Evolutionary conservation across 371 early-diverging fungal species (phyloP).

Genomic region (Dentiscutata heterogama): DNA sequence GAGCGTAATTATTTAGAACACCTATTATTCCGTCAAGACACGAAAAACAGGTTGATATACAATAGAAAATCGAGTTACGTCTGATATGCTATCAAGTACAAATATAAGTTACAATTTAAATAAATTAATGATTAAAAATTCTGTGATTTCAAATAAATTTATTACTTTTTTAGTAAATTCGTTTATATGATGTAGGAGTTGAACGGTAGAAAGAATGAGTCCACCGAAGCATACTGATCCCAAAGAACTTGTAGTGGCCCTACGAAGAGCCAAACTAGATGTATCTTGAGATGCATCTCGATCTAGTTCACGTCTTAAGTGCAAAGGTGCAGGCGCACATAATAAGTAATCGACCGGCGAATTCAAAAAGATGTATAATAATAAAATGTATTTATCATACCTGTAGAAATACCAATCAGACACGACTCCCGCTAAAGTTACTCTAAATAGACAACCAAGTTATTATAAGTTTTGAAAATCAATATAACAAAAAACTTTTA

Average conservation of each 20-base stretch:
- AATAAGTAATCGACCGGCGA: neutral
- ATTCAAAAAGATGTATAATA: neutral
- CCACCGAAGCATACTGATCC: constrained; percentile 79
- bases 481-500: neutral
- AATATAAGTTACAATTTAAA: neutral
- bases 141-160: neutral
- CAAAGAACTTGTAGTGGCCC: constrained; percentile 71
- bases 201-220: constrained; percentile 72
- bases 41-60: constrained; percentile 46
- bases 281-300: constrained; percentile 55
- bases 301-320: neutral
- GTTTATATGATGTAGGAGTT: constrained; percentile 61
- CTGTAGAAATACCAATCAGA: constrained; percentile 84
- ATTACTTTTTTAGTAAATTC: constrained; percentile 62
- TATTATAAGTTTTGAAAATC: neutral
- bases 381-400: constrained; percentile 42
- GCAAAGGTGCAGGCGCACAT: neutral
- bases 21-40: constrained; percentile 64
- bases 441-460: constrained; percentile 49
- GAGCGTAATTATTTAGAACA: constrained; percentile 75
- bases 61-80: constrained; percentile 47
- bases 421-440: constrained; percentile 74
- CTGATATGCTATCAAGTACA: constrained; percentile 48
- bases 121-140: neutral
- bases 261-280: constrained; percentile 58